A percentile compares a stretch with the other conserved stretches of the same genome.
Evolutionary conservation across 1,139 yeast genomes (phyloP).

Genomic region (Pichia sp.): DNA sequence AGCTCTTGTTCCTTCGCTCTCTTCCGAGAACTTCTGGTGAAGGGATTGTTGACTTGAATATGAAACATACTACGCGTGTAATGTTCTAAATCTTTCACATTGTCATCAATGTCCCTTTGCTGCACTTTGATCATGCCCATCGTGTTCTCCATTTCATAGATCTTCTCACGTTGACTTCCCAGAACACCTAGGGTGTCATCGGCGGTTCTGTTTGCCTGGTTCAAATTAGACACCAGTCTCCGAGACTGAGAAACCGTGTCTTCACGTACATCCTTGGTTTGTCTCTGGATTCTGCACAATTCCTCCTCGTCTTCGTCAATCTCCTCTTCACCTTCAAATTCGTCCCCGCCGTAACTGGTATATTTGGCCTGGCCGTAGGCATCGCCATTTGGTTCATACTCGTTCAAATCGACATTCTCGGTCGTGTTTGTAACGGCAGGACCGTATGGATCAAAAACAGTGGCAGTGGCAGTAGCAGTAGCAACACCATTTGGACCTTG

Average conservation of each 20-base stretch:
- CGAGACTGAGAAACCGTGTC: constrained; percentile 82
- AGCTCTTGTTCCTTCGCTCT: constrained; percentile 70
- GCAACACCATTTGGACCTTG: too few relatives aligned
- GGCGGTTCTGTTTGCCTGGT: constrained; percentile 88
- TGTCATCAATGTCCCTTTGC: constrained; percentile 74
- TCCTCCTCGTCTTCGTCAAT: constrained; percentile 83
- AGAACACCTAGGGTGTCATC: constrained; percentile 85
- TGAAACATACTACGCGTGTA: constrained; percentile 78
- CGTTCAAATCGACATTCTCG: constrained; percentile 22
- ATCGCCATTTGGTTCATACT: constrained; percentile 21
- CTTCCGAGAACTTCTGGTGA: constrained; percentile 70
- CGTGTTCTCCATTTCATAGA: constrained; percentile 73
- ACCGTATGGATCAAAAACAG: constrained; percentile 14
- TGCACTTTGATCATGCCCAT: constrained; percentile 75
- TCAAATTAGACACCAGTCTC: constrained; percentile 80
- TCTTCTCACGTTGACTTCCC: constrained; percentile 84
- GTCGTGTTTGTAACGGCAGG: constrained; percentile 4
- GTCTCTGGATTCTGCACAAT: constrained; percentile 75
- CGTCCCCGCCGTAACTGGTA: constrained; percentile 18
- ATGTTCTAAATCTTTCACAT: constrained; percentile 71
- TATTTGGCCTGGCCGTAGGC: background rate
- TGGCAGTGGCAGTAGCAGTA: background rate
- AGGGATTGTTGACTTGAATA: constrained; percentile 78
- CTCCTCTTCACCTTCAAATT: constrained; percentile 44
- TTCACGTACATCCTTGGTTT: constrained; percentile 55